phyloP scores from a whole-genome alignment of 148 eudicot species.

The Amaranthus palmeri region DNA sequence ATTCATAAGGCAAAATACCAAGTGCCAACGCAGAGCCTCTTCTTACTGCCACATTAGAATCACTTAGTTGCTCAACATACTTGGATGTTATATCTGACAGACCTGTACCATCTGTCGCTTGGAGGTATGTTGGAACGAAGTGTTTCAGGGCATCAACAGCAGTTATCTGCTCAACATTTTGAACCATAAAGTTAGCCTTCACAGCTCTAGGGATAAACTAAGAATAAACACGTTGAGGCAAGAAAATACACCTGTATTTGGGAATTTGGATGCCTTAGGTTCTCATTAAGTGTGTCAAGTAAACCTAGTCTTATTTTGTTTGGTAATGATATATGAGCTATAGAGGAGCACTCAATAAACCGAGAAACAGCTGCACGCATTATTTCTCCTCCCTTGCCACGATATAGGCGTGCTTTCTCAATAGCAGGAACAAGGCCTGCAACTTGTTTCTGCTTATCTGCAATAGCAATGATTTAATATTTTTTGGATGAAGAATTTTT shows the following conservation, averaged over 20 bases:
- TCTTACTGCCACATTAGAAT: slow-evolving; percentile 85
- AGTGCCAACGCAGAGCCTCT: slow-evolving; percentile 95
- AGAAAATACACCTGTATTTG: slow-evolving; percentile 64
- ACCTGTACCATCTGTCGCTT: slow-evolving; percentile 44
- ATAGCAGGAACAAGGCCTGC: slow-evolving; percentile 88
- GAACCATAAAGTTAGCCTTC: slow-evolving; percentile 4
- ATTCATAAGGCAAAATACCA: slow-evolving; percentile 69
- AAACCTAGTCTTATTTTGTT: slow-evolving; percentile 68
- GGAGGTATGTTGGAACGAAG: slow-evolving; percentile 66
- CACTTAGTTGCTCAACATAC: slow-evolving; percentile 68
- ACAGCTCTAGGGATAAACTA: not conserved
- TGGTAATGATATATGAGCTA: slow-evolving; percentile 44
- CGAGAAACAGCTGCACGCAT: slow-evolving; percentile 98
- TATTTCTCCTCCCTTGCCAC: slow-evolving; percentile 98
- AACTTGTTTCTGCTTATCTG: slow-evolving; percentile 80
- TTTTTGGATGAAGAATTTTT: not conserved
- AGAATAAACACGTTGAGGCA: not conserved
- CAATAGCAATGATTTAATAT: slow-evolving; percentile 3
- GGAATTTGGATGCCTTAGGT: slow-evolving; percentile 88
- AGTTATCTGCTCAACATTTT: slow-evolving; percentile 49
- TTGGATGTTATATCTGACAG: slow-evolving; percentile 44
- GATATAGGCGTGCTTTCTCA: slow-evolving; percentile 94
- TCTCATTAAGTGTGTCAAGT: slow-evolving; percentile 79
- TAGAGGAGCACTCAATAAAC: slow-evolving; percentile 69
- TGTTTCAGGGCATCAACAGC: slow-evolving; percentile 84